Evolutionary conservation across 371 early-diverging fungal genomes (phyloP), one percentile per base, ranked within the genome.

Genomic region (Choanephora cucurbitarum): DNA sequence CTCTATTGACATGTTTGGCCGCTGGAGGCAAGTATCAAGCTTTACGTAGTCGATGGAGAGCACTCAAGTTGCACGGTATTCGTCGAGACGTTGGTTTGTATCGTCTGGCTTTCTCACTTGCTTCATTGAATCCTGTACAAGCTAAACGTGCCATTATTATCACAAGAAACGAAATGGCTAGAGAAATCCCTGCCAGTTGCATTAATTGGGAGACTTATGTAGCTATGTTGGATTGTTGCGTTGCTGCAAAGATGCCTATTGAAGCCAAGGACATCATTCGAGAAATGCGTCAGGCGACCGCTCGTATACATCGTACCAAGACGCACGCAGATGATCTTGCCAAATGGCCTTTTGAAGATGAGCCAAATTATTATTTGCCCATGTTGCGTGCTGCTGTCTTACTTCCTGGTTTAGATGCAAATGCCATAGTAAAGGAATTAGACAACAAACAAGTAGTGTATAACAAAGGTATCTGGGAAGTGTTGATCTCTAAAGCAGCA

Each of bases 221-320:
- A 23, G 66, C 80, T 4, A 67, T 79, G 55, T 58, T 79, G 5
- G 72, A 79, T 49, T 79, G 80, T 34, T 70, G 73, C 49, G 34
- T 73, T 17, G 49, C 75, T 3, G 64, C 67, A 9, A 70, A 75
- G 31, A 57, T 65, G 43, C 43, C 63, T 2, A 6, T 32, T 2
- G 49, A 60, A 40, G 66, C 70, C n/a, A 48, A 48, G n/a, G 55
- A 53, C 1, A 57, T 72, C 18, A 68, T 70, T 42, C 18, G 34
- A 10, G 44, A 54, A 18, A 62, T 70, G 57, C 50, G 50, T 13
- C 24, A 49, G 1, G 41, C 31, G 1, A 13, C 31, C 10, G 17
- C 22, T 15, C 8, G 28, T 0, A 8, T 34, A 24, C 17, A 58
- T 17, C 34, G 22, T 13, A 50, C 22, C 15, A 57, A 58, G 49